Conservation (phyloP, 2,329 filamentous ascomycete genomes). For the Hymenoscyphus fraxineus region DNA sequence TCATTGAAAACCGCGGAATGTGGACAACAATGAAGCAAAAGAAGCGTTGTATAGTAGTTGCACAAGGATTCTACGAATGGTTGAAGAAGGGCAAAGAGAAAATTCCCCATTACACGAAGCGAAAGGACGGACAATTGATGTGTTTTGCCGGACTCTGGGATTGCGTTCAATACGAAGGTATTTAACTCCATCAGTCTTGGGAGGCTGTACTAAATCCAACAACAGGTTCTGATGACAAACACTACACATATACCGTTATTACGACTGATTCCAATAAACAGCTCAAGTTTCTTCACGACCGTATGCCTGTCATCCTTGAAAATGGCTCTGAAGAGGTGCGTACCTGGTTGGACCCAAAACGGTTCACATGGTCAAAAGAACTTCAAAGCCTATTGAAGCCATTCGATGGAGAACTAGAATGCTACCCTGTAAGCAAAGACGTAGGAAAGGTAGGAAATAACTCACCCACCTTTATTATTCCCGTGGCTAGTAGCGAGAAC, state of each 20-base stretch:
- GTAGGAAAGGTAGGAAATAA: conserved; percentile 95
- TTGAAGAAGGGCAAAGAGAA: conserved; percentile 79
- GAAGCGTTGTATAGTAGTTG: conserved; percentile 83
- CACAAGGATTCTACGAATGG: conserved; percentile 97
- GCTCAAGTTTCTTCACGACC: conserved; percentile 81
- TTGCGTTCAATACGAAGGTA: conserved; percentile 74
- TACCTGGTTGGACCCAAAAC: conserved; percentile 73
- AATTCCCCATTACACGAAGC: conserved; percentile 77
- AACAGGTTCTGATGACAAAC: conserved; percentile 57
- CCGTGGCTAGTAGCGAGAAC: conserved; percentile 79
- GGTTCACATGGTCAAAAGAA: conserved; percentile 70
- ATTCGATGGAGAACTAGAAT: conserved; percentile 72
- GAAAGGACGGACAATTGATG: conserved; percentile 75
- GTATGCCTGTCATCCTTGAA: conserved; percentile 92
- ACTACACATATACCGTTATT: conserved; percentile 90
- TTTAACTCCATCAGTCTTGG: background rate
- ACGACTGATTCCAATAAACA: conserved; percentile 84
- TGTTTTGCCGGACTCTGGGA: conserved; percentile 93
- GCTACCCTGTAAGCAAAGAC: conserved; percentile 81
- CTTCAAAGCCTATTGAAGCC: conserved; percentile 78
- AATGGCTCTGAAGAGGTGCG: conserved; percentile 66
- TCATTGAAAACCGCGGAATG: conserved; percentile 73
- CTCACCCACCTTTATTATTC: conserved; percentile 77
- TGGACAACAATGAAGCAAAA: conserved; percentile 88
- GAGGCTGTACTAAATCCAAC: conserved; percentile 11